Base-by-base conservation (phyloP, 805 yeast species). In the Saccharomycopsis oosterbeekiorum region DNA sequence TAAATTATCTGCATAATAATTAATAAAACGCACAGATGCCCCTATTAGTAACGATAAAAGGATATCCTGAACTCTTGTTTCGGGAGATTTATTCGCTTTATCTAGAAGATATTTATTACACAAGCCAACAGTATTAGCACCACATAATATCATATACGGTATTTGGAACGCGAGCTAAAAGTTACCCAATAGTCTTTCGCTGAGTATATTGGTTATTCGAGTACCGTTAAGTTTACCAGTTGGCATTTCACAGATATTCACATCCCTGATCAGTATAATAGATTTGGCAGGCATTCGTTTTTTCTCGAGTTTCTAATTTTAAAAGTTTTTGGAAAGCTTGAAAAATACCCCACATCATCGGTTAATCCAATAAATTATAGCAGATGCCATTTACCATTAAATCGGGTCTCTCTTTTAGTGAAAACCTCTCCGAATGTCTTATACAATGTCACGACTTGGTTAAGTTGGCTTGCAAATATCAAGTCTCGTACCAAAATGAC, bases 311-410 rank as follows among this genome's bases (percentile, higher is more conserved):
- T 3, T 10, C 43, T 40, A 40, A 40, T 40, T 12, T 2, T 3
- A 42, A 9, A 5, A 24, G 4, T 42, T 42, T 42, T 42, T 3
- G n/a, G 1, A 42, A 42, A 5, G 3, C 6, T 29, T 29, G 34
- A 3, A 29, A 29, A 29, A 29, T 29, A 29, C 6, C 6, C 6
- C 6, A 4, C 6, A 6, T 29, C 34, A 29, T 29, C 3, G 34
- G 3, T 29, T 29, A n/a, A n/a, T 29, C 34, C 3, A 29, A 29
- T 3, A 29, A 36, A 29, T 41, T 10, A 19, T 4, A 4, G 6
- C n/a, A 54, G 11, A 62, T 59, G 62, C 54, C 42, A 37, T 62
- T 62, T 54, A 60, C 64, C 34, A 59, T 62, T 6, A 42, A 55
- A 37, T 19, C 37, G 36, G 12, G 51, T 12, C 37, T 34, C 34